Percentiles rank a stretch among this genome's conserved stretches.
These are phyloP conservation scores for Elongisporangium undulatum DNA, from an alignment of 352 stramenopile species.

Conservation along the genomic window DNA sequence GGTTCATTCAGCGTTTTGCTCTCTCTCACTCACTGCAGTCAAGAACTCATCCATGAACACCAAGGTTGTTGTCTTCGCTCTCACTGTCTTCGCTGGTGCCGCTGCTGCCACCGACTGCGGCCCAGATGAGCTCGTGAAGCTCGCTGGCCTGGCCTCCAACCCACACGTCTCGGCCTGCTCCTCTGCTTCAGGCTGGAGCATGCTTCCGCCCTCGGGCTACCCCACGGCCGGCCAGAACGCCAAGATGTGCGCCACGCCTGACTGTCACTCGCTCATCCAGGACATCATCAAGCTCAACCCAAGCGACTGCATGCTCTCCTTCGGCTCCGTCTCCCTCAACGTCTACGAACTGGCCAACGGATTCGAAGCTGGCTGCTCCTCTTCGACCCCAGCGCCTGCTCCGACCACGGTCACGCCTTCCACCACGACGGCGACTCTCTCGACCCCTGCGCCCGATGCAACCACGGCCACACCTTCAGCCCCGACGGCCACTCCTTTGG, in stretches of 20 bases:
- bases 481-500: too few relatives aligned
- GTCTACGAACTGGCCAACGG: slow-evolving; percentile 8
- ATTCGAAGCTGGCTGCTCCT: not conserved
- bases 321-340: slow-evolving; percentile 6
- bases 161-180: not conserved
- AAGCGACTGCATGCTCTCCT: slow-evolving; percentile 4
- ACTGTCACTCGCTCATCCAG: slow-evolving; percentile 5
- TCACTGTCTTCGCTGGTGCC: not conserved
- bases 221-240: slow-evolving; percentile 4
- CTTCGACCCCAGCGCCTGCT: too few relatives aligned
- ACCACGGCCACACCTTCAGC: too few relatives aligned
- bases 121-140: not conserved
- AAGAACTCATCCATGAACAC: not conserved
- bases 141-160: not conserved
- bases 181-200: not conserved
- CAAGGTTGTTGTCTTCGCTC: not conserved
- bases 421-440: not conserved
- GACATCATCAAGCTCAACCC: slow-evolving; percentile 8
- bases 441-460: not conserved
- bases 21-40: not conserved
- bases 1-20: not conserved
- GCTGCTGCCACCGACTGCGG: not conserved
- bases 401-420: not conserved
- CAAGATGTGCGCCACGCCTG: slow-evolving; percentile 5
- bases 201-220: not conserved